A percentile compares a stretch with the other conserved stretches of the same genome.
Evolutionary conservation across 495 filamentous ascomycete species (phyloP).

Genomic region (Cercophora samala): DNA sequence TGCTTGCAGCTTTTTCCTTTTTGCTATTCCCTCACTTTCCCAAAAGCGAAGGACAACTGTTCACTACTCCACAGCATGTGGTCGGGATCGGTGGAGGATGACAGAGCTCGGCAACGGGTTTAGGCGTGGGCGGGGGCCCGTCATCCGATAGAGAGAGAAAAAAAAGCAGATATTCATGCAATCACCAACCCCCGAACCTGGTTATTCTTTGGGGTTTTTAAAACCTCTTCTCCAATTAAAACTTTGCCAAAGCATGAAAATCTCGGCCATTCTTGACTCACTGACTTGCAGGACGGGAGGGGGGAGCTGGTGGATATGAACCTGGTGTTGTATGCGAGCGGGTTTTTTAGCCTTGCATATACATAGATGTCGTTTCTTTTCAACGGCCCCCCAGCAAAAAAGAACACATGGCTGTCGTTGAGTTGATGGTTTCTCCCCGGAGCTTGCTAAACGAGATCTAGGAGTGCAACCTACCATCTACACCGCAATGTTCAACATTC

Average conservation of each 20-base stretch:
- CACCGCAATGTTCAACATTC: not conserved
- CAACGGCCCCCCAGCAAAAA: not conserved
- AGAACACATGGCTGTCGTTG: not conserved
- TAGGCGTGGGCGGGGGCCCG: not conserved
- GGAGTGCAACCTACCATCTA: not conserved
- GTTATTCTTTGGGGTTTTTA: not conserved
- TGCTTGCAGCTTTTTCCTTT: not conserved
- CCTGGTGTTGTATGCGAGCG: not conserved
- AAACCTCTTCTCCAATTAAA: too few species aligned
- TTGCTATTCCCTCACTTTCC: not conserved
- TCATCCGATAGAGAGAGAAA: not conserved
- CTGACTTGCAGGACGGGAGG: not conserved
- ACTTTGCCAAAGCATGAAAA: not conserved
- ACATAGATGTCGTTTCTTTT: not conserved
- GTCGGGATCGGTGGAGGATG: not conserved
- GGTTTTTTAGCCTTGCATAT: not conserved
- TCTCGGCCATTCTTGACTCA: not conserved
- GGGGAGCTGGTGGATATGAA: not conserved
- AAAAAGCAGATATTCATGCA: not conserved
- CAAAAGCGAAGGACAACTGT: not conserved
- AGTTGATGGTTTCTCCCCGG: not conserved
- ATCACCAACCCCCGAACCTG: not conserved
- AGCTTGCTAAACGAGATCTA: not conserved
- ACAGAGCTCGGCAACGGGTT: not conserved
- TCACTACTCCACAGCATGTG: not conserved